Conservation (phyloP, 495 filamentous ascomycete species). For the Penicillium silybi region DNA sequence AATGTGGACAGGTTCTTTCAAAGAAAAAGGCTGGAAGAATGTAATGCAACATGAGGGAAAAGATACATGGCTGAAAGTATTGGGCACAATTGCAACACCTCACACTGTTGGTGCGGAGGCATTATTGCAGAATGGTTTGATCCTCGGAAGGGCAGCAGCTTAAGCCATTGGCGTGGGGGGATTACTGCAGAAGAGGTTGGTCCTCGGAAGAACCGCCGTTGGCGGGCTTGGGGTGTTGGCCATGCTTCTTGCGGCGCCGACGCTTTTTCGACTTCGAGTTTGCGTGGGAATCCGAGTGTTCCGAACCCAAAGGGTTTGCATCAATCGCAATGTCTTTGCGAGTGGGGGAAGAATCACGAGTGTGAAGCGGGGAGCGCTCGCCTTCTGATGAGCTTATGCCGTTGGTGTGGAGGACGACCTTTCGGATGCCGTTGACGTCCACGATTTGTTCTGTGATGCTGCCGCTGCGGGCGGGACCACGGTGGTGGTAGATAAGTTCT, state of each 20-base stretch:
- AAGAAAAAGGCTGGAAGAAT: not conserved
- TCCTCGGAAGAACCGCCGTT: conserved; percentile 12
- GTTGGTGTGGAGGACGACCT: conserved; percentile 76
- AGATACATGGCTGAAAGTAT: not conserved
- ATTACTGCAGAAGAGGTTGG: conserved; percentile 18
- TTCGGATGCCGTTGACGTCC: conserved; percentile 76
- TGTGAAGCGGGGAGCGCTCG: conserved; percentile 16
- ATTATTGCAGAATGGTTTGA: conserved; percentile 17
- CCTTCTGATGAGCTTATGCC: conserved; percentile 47
- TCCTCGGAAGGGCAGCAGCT: conserved; percentile 20
- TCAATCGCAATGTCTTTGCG: not conserved
- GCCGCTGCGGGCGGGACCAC: conserved; percentile 66
- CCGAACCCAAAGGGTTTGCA: conserved; percentile 6
- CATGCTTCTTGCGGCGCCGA: conserved; percentile 30
- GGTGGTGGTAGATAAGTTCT: conserved; percentile 34
- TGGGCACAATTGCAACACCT: not conserved
- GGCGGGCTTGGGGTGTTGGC: conserved; percentile 11
- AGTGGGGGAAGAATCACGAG: not conserved
- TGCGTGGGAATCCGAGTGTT: conserved; percentile 1
- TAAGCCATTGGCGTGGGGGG: too few species aligned
- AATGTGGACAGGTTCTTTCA: not conserved
- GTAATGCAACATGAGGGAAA: not conserved
- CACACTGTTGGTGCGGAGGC: not conserved
- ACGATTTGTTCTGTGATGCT: conserved; percentile 87
- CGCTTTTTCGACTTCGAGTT: conserved; percentile 21